Conservation (phyloP, 2,329 filamentous ascomycete genomes). For the Thielaviopsis populi region DNA sequence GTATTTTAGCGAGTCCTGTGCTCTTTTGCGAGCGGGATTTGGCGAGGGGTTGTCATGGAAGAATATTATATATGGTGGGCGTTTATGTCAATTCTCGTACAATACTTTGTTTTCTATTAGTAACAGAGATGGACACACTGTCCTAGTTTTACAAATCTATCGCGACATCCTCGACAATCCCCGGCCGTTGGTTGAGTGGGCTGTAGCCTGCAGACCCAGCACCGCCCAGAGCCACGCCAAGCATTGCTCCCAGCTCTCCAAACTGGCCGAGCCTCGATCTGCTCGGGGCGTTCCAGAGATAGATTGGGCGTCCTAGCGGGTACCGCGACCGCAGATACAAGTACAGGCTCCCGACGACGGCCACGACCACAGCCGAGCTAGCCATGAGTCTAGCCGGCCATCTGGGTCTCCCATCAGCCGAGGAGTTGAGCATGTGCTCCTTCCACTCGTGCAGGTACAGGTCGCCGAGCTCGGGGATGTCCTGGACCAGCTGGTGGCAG, state of each 20-base stretch:
- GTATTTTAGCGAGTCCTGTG: constrained; percentile 49
- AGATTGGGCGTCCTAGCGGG: constrained; percentile 31
- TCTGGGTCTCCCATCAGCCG: background rate
- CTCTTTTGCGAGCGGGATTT: background rate
- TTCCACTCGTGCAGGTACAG: constrained; percentile 22
- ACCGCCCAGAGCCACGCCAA: constrained; percentile 22
- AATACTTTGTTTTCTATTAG: background rate
- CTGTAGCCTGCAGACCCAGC: background rate
- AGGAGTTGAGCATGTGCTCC: constrained; percentile 20
- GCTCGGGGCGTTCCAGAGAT: constrained; percentile 28
- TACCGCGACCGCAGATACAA: constrained; percentile 28
- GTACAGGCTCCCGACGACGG: constrained; percentile 26
- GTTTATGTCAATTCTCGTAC: background rate
- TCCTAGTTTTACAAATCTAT: constrained; percentile 14
- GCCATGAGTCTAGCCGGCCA: constrained; percentile 17
- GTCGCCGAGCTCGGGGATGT: constrained; percentile 23
- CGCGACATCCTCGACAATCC: constrained; percentile 10
- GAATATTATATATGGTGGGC: background rate
- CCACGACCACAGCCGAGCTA: constrained; percentile 24
- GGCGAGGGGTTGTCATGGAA: no score
- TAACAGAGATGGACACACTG: background rate
- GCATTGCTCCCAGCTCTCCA: constrained; percentile 34
- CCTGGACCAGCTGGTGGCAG: constrained; percentile 23
- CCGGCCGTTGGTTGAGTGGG: background rate
- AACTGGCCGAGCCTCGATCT: constrained; percentile 28